Conservation (phyloP, 73 alveolate genomes). For the Diophrys sp. region DNA sequence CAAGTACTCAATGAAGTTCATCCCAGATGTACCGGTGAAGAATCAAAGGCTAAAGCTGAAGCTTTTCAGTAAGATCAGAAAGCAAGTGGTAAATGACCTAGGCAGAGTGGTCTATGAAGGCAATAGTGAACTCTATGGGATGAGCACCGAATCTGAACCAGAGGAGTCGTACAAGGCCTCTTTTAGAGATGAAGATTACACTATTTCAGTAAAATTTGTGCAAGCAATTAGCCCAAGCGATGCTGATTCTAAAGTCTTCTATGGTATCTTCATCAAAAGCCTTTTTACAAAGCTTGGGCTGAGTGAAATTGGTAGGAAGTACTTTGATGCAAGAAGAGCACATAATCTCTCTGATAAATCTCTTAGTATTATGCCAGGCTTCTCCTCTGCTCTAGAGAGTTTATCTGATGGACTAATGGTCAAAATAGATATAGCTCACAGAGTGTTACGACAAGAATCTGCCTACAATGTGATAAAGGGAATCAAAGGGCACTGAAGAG, state of each 20-base stretch:
- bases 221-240: constrained; percentile 6
- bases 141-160: not conserved
- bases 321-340: constrained; percentile 12
- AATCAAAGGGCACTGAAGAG: constrained; percentile 3
- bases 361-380: constrained; percentile 16
- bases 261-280: constrained; percentile 4
- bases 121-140: constrained; percentile 10
- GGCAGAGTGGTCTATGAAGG: constrained; percentile 24
- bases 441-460: constrained; percentile 21
- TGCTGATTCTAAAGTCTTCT: constrained; percentile 1
- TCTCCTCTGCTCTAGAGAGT: constrained; percentile 9
- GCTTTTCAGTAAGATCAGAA: not conserved
- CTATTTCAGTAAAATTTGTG: constrained; percentile 4
- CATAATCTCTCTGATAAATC: not conserved
- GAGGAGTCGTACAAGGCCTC: constrained; percentile 3
- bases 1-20: constrained; percentile 8
- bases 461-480: constrained; percentile 4
- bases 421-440: constrained; percentile 13
- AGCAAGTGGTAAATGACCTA: not conserved
- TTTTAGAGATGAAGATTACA: constrained; percentile 1
- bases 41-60: constrained; percentile 6
- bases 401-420: constrained; percentile 9
- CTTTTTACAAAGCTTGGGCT: not conserved
- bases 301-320: constrained; percentile 7
- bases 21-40: constrained; percentile 5